Percentiles rank a stretch among this genome's conserved stretches.
Evolutionary conservation across 1,284 basidiomycete species (phyloP).

Genomic region (Fomitopsis pinicola): DNA sequence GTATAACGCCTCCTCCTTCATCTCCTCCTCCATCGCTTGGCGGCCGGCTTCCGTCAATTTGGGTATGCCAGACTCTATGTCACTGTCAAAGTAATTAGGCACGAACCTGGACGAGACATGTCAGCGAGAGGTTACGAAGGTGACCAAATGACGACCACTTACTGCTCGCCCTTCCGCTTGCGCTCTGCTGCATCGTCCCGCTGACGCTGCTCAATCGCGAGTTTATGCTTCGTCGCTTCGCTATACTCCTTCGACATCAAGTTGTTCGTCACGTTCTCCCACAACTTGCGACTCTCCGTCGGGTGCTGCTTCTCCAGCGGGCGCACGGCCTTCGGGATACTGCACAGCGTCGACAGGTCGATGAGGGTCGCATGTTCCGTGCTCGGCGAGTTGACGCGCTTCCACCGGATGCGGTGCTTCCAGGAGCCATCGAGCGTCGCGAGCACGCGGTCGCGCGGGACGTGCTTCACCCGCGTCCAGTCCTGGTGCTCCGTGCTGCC

Average conservation of each 20-base stretch:
- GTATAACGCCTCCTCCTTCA: slow-evolving; percentile 35
- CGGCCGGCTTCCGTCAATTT: slow-evolving; percentile 67
- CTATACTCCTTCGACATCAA: slow-evolving; percentile 83
- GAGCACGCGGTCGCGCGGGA: slow-evolving; percentile 75
- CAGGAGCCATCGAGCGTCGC: slow-evolving; percentile 89
- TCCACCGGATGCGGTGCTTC: slow-evolving; percentile 82
- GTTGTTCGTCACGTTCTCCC: slow-evolving; percentile 81
- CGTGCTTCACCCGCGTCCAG: slow-evolving; percentile 89
- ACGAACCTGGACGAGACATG: slow-evolving; percentile 55
- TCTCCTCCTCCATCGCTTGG: slow-evolving; percentile 68
- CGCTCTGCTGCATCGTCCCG: slow-evolving; percentile 81
- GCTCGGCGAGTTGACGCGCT: slow-evolving; percentile 41
- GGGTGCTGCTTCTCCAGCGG: slow-evolving; percentile 77
- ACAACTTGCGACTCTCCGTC: slow-evolving; percentile 84
- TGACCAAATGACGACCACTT: slow-evolving; percentile 32
- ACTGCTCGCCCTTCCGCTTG: slow-evolving; percentile 76
- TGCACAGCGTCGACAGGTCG: slow-evolving; percentile 69
- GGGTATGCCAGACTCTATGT: slow-evolving; percentile 72
- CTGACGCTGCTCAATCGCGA: slow-evolving; percentile 86
- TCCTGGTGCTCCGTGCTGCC: slow-evolving; percentile 60
- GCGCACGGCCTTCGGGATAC: slow-evolving; percentile 84
- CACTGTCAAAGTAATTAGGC: slow-evolving; percentile 76
- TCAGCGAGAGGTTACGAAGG: neutral
- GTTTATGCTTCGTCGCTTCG: slow-evolving; percentile 87
- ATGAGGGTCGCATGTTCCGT: slow-evolving; percentile 70